A percentile compares a stretch with the other conserved stretches of the same genome.
Evolutionary conservation across 805 yeast genomes (phyloP).

Genomic region (Cyberlindnera maritima): DNA sequence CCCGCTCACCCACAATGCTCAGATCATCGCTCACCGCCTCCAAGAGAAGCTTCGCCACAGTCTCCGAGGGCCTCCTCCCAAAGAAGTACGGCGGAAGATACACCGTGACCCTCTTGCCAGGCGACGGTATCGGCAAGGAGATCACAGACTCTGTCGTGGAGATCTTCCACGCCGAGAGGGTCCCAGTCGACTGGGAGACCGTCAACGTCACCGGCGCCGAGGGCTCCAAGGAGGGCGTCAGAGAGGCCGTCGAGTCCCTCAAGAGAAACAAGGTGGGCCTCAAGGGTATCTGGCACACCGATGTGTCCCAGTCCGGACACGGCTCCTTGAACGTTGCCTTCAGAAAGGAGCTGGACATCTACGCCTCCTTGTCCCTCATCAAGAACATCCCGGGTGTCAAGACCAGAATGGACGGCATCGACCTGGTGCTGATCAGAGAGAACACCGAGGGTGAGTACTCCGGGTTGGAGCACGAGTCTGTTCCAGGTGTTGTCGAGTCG

Average conservation of each 20-base stretch:
- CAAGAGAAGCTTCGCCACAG: slow-evolving; percentile 51
- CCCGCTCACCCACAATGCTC: slow-evolving; percentile 26
- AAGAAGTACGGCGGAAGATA: slow-evolving; percentile 93
- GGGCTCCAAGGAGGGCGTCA: slow-evolving; percentile 56
- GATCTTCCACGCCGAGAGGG: slow-evolving; percentile 80
- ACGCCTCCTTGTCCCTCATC: slow-evolving; percentile 91
- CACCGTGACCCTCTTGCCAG: slow-evolving; percentile 93
- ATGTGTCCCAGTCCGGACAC: slow-evolving; percentile 71
- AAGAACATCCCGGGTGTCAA: slow-evolving; percentile 93
- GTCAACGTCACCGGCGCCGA: slow-evolving; percentile 64
- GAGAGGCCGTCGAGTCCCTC: slow-evolving; percentile 84
- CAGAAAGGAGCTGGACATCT: slow-evolving; percentile 94
- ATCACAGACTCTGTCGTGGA: slow-evolving; percentile 90
- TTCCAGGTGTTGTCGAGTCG: slow-evolving; percentile 97
- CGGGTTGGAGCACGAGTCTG: slow-evolving; percentile 95
- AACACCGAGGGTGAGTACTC: slow-evolving; percentile 99
- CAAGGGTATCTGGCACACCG: slow-evolving; percentile 94
- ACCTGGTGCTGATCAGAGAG: slow-evolving; percentile 94
- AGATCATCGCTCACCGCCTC: slow-evolving; percentile 28
- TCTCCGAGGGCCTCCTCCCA: slow-evolving; percentile 64
- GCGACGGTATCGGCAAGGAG: slow-evolving; percentile 98
- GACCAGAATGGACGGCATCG: slow-evolving; percentile 84
- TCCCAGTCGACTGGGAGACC: slow-evolving; percentile 93
- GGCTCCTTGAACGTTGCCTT: slow-evolving; percentile 93
- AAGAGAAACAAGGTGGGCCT: slow-evolving; percentile 96